These are phyloP conservation scores for Ceratobasidium papillatum DNA, from an alignment of 1,284 basidiomycete species.

Conservation along the genomic window DNA sequence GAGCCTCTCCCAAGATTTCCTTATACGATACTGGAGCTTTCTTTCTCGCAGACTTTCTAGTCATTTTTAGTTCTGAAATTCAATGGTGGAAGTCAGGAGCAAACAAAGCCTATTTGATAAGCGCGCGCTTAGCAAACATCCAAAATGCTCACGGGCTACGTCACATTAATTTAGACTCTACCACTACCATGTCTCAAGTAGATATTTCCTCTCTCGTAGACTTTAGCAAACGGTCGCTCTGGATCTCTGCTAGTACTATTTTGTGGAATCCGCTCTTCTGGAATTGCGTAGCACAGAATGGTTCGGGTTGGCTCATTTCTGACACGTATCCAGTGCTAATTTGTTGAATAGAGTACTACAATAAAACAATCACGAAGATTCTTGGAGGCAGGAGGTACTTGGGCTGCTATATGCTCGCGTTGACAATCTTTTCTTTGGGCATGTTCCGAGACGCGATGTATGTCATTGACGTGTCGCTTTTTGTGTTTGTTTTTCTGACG, in stretches of 20 bases:
- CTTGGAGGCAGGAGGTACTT: conserved; percentile 76
- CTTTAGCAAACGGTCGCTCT: conserved; percentile 70
- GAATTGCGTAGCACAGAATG: conserved; percentile 95
- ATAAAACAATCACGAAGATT: conserved; percentile 84
- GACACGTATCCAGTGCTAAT: conserved; percentile 18
- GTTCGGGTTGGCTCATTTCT: conserved; percentile 57
- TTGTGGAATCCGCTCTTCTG: conserved; percentile 93
- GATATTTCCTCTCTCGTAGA: conserved; percentile 58
- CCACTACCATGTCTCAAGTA: conserved; percentile 31
- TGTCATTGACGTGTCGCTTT: conserved; percentile 51
- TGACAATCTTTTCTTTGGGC: conserved; percentile 88
- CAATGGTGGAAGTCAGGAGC: background rate
- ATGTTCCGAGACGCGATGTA: conserved; percentile 87
- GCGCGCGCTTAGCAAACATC: conserved; percentile 14
- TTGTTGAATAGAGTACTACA: conserved; percentile 73
- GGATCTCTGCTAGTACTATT: conserved; percentile 70
- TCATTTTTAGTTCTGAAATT: background rate
- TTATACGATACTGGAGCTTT: conserved; percentile 8
- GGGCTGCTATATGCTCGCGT: conserved; percentile 91
- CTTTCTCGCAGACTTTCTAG: conserved; percentile 23
- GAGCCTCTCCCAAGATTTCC: conserved; percentile 5
- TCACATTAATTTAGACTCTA: conserved; percentile 17
- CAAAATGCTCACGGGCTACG: conserved; percentile 9
- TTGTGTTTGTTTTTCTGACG: conserved; percentile 1
- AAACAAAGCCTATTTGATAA: background rate